Conservation (phyloP, 805 yeast genomes). For the Spathaspora boniae region DNA sequence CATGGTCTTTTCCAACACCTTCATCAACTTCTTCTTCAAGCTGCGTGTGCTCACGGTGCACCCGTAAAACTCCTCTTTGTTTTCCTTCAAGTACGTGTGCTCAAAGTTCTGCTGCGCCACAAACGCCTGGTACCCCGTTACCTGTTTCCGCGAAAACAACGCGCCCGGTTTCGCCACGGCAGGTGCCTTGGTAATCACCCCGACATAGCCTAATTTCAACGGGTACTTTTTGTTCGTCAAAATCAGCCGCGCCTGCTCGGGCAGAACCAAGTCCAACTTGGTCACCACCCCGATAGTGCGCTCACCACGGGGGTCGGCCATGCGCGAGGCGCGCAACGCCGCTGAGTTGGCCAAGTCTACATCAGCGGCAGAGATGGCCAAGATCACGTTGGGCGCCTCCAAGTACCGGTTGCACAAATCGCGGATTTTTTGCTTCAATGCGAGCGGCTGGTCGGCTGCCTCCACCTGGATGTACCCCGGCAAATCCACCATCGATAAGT, state of each 20-base stretch:
- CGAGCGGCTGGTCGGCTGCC: slow-evolving; percentile 92
- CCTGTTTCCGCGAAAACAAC: slow-evolving; percentile 45
- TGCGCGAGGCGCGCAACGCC: slow-evolving; percentile 84
- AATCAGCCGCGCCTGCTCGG: slow-evolving; percentile 64
- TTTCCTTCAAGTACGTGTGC: slow-evolving; percentile 54
- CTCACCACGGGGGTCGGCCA: slow-evolving; percentile 90
- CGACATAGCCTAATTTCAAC: slow-evolving; percentile 93
- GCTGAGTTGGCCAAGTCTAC: slow-evolving; percentile 96
- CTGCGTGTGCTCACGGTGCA: slow-evolving; percentile 74
- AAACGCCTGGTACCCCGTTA: slow-evolving; percentile 57
- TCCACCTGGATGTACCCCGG: slow-evolving; percentile 98
- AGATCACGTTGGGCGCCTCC: slow-evolving; percentile 86
- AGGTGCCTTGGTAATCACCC: slow-evolving; percentile 89
- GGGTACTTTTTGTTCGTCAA: slow-evolving; percentile 83
- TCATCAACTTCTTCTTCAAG: slow-evolving; percentile 77
- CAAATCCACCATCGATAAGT: slow-evolving; percentile 86
- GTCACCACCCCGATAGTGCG: slow-evolving; percentile 96
- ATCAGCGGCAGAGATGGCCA: slow-evolving; percentile 97
- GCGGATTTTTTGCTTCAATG: slow-evolving; percentile 74
- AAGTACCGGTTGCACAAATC: slow-evolving; percentile 80
- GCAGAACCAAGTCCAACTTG: slow-evolving; percentile 84
- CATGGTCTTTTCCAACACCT: slow-evolving; percentile 87
- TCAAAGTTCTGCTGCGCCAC: slow-evolving; percentile 64
- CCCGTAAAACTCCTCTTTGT: slow-evolving; percentile 56
- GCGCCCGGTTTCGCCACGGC: slow-evolving; percentile 21